phyloP scores from a whole-genome alignment of 2,329 filamentous ascomycete species.

The Claviceps sp. region DNA sequence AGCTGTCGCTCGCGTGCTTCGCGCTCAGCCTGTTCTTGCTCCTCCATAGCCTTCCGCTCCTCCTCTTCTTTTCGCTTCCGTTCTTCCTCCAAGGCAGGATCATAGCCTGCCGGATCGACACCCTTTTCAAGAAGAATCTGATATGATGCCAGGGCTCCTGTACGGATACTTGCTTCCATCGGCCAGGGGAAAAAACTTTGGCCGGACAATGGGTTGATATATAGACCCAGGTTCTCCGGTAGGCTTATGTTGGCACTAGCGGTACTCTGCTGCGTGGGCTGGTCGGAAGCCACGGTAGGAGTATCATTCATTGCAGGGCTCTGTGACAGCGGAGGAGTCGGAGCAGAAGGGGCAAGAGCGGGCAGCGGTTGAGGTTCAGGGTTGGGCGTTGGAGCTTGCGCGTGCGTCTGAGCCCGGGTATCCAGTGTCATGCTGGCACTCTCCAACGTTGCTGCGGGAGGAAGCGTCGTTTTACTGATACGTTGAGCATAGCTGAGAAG shows the following conservation, averaged over 20 bases:
- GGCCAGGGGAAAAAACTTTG: constrained; percentile 68
- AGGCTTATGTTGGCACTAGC: constrained; percentile 26
- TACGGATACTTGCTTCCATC: constrained; percentile 52
- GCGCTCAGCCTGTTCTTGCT: constrained; percentile 30
- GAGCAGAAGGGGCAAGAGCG: constrained; percentile 19
- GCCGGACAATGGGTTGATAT: constrained; percentile 42
- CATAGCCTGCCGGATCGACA: constrained; percentile 46
- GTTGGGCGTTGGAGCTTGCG: constrained; percentile 9
- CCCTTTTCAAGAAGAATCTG: constrained; percentile 50
- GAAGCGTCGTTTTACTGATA: constrained; percentile 69
- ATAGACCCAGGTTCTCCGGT: constrained; percentile 33
- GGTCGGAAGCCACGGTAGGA: constrained; percentile 15
- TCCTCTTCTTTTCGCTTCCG: constrained; percentile 37
- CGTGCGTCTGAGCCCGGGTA: constrained; percentile 11
- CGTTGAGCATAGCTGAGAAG: constrained; percentile 65
- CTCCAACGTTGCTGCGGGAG: constrained; percentile 42
- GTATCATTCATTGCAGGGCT: constrained; percentile 22
- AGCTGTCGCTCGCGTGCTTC: constrained; percentile 31
- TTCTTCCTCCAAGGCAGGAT: constrained; percentile 42
- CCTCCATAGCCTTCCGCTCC: constrained; percentile 31
- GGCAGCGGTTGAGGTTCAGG: constrained; percentile 18
- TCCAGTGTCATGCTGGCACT: constrained; percentile 18
- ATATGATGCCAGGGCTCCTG: constrained; percentile 51
- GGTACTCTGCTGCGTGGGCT: constrained; percentile 20
- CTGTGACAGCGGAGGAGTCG: constrained; percentile 21